These are phyloP conservation scores for Bromus sterilis DNA, from an alignment of 176 grass and related monocot genomes.

Conservation along the genomic window DNA sequence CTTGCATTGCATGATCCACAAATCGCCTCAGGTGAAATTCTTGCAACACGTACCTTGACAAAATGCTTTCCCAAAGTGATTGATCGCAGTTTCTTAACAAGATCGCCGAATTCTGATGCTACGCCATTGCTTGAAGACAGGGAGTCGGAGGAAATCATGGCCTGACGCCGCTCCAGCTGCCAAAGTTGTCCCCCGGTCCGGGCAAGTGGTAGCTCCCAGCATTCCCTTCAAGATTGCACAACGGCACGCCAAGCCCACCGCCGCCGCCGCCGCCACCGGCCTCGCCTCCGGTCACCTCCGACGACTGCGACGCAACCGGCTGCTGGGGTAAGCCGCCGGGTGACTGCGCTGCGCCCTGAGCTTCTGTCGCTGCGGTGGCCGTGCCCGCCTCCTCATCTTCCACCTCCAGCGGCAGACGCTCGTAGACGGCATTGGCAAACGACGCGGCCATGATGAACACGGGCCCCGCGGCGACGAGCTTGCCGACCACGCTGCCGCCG, in stretches of 20 bases:
- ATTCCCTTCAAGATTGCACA: constrained; percentile 58
- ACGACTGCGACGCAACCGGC: constrained; percentile 51
- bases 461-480: constrained; percentile 60
- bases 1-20: not conserved
- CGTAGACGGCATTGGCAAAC: constrained; percentile 81
- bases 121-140: not conserved
- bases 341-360: constrained; percentile 7
- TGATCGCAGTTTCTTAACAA: not conserved
- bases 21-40: not conserved
- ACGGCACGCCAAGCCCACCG: constrained; percentile 30
- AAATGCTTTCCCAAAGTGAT: not conserved
- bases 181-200: constrained; percentile 35
- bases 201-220: constrained; percentile 40
- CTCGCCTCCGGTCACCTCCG: constrained; percentile 52
- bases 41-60: not conserved
- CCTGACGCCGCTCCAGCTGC: constrained; percentile 34
- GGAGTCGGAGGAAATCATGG: constrained; percentile 39
- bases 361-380: not conserved
- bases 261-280: not conserved
- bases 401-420: constrained; percentile 63
- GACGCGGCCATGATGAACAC: constrained; percentile 84
- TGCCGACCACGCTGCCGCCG: constrained; percentile 76
- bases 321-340: constrained; percentile 21
- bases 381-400: constrained; percentile 32
- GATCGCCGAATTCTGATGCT: not conserved